These are phyloP conservation scores for Exophiala calicioides DNA, from an alignment of 2,329 filamentous ascomycete genomes.

Conservation along the genomic window DNA sequence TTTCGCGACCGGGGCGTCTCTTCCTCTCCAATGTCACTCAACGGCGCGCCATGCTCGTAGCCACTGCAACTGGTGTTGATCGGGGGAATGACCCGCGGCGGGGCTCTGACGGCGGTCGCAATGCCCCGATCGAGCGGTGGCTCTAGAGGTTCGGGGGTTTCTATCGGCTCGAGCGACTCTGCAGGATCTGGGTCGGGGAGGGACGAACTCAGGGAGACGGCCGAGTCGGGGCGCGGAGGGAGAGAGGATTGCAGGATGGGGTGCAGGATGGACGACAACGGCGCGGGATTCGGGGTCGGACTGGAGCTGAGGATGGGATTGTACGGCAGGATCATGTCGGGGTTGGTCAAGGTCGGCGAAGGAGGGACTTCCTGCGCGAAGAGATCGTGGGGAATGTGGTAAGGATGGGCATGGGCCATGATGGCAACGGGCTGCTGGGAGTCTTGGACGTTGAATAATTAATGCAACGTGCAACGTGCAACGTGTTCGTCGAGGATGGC, in stretches of 20 bases:
- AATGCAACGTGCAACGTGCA: constrained; percentile 8
- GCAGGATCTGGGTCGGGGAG: constrained; percentile 15
- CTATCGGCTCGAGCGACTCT: too few relatives aligned
- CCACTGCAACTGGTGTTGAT: constrained; percentile 35
- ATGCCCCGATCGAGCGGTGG: constrained; percentile 18
- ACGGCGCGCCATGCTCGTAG: constrained; percentile 42
- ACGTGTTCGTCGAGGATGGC: neutral
- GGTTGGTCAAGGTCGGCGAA: constrained; percentile 87
- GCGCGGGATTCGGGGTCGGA: constrained; percentile 18
- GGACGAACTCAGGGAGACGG: constrained; percentile 7
- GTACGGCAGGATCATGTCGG: constrained; percentile 84
- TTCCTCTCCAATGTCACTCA: constrained; percentile 51
- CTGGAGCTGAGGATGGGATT: constrained; percentile 15
- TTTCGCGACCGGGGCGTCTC: constrained; percentile 33
- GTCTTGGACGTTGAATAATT: neutral
- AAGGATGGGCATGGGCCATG: constrained; percentile 19
- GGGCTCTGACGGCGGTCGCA: constrained; percentile 27
- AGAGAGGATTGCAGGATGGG: constrained; percentile 17
- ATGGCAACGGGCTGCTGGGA: neutral
- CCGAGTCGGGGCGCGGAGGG: constrained; percentile 13
- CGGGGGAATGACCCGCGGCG: constrained; percentile 14
- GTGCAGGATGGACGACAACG: constrained; percentile 20
- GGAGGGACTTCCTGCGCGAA: constrained; percentile 49
- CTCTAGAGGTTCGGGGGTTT: too few relatives aligned
- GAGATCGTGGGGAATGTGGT: constrained; percentile 23